A percentile compares a stretch with the other conserved stretches of the same genome.
Evolutionary conservation across 495 filamentous ascomycete species (phyloP).

Genomic region (Hypoxylon cercidicola): DNA sequence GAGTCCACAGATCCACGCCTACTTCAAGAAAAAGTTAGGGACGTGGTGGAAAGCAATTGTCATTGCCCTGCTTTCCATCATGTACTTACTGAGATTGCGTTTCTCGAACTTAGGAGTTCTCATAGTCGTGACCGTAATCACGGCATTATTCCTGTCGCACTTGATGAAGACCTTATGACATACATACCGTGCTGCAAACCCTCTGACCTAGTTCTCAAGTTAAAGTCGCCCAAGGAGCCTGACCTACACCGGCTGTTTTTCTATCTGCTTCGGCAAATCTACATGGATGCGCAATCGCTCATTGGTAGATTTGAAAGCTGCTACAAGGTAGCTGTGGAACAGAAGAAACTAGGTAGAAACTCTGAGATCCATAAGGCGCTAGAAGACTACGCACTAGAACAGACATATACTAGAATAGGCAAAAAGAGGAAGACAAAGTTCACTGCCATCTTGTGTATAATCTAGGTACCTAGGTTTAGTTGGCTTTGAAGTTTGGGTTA

Average conservation of each 20-base stretch:
- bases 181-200: slow-evolving; percentile 1
- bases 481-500: no score
- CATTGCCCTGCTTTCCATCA: slow-evolving; percentile 8
- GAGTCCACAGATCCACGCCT: no score
- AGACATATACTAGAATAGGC: no score
- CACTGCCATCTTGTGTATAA: no score
- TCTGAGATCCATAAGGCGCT: background rate
- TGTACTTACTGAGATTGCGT: slow-evolving; percentile 21
- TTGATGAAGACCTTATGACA: background rate
- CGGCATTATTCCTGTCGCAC: slow-evolving; percentile 11
- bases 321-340: slow-evolving; percentile 1
- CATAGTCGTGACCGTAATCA: background rate
- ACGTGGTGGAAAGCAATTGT: background rate
- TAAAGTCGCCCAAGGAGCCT: background rate
- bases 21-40: background rate
- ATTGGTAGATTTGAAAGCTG: background rate
- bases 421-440: no score
- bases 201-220: slow-evolving; percentile 9
- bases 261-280: slow-evolving; percentile 6
- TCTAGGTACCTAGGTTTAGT: no score
- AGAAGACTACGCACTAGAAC: no score
- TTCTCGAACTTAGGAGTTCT: background rate
- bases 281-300: background rate
- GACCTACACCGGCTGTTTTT: slow-evolving; percentile 8
- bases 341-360: no score